A percentile compares a stretch with the other conserved stretches of the same genome.
Conservation (phyloP, 1,139 yeast genomes). For the Magnusiomyces sp. region DNA sequence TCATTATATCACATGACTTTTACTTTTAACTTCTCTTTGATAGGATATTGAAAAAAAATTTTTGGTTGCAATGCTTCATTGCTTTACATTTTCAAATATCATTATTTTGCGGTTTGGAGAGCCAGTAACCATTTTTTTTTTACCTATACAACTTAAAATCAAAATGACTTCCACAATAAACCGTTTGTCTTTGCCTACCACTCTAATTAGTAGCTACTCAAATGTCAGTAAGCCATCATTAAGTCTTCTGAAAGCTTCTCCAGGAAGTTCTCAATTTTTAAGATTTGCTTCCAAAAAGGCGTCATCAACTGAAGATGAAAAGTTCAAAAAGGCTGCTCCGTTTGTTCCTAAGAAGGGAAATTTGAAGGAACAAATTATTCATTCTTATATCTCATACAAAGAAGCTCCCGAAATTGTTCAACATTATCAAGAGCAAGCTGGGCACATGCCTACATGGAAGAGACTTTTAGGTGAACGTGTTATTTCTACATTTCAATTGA, state of each 20-base stretch:
- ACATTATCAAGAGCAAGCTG: constrained; percentile 9
- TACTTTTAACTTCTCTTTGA: too few species aligned
- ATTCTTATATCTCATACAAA: constrained; percentile 8
- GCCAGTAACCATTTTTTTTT: background rate
- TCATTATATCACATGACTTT: too few species aligned
- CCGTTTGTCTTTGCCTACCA: background rate
- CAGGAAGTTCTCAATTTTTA: too few species aligned
- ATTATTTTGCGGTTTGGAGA: too few species aligned
- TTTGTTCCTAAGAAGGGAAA: constrained; percentile 11
- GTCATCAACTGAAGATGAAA: background rate
- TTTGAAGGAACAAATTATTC: constrained; percentile 11
- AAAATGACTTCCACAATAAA: background rate
- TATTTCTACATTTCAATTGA: constrained; percentile 59
- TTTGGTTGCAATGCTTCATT: too few species aligned
- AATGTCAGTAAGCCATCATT: background rate
- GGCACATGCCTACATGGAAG: constrained; percentile 53
- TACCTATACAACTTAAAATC: background rate
- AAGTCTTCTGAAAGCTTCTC: background rate
- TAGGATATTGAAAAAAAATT: too few species aligned
- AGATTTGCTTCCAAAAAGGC: too few species aligned
- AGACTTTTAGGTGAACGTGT: constrained; percentile 65
- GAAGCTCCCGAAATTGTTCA: constrained; percentile 9
- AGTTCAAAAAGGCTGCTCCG: constrained; percentile 10
- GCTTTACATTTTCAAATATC: too few species aligned
- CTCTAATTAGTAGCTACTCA: background rate